A percentile compares a stretch with the other conserved stretches of the same genome.
Evolutionary conservation across 139 green algal genomes (phyloP).

Genomic region (Tetraselmis chui): DNA sequence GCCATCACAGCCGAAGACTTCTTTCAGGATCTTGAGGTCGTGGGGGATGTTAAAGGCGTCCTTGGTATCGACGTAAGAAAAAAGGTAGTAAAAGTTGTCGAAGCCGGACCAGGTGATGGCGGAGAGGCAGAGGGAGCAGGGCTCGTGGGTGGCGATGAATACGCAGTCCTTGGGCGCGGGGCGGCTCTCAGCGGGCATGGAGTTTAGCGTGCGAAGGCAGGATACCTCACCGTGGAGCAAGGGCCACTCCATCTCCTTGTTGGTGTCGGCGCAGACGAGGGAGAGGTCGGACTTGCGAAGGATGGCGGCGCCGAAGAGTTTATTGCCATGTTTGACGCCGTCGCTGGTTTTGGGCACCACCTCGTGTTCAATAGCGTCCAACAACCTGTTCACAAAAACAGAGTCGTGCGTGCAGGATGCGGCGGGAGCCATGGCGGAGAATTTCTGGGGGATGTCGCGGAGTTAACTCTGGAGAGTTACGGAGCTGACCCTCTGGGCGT

Average conservation of each 20-base stretch:
- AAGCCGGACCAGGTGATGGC: constrained; percentile 18
- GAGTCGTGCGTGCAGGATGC: neutral
- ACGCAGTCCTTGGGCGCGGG: constrained; percentile 6
- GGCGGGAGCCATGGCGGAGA: neutral
- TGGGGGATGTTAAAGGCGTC: constrained; percentile 19
- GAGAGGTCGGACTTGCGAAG: neutral
- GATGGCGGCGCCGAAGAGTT: neutral
- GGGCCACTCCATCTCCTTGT: constrained; percentile 8
- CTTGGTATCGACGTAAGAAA: constrained; percentile 7
- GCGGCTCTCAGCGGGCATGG: neutral
- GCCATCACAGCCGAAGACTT: constrained; percentile 15
- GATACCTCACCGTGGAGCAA: constrained; percentile 1
- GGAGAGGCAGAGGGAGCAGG: constrained; percentile 13
- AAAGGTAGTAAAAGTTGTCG: constrained; percentile 23
- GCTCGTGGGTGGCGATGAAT: constrained; percentile 13
- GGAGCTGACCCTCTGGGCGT: no score
- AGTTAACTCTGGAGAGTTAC: no score
- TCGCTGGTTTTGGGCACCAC: neutral
- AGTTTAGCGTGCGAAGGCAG: neutral
- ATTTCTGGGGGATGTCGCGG: no score
- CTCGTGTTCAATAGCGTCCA: neutral
- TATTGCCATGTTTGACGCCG: neutral
- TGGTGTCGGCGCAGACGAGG: neutral
- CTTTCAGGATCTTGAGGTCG: constrained; percentile 20
- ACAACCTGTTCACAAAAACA: neutral